Conservation (phyloP, 495 filamentous ascomycete species). For the Podospora fimiseda region DNA sequence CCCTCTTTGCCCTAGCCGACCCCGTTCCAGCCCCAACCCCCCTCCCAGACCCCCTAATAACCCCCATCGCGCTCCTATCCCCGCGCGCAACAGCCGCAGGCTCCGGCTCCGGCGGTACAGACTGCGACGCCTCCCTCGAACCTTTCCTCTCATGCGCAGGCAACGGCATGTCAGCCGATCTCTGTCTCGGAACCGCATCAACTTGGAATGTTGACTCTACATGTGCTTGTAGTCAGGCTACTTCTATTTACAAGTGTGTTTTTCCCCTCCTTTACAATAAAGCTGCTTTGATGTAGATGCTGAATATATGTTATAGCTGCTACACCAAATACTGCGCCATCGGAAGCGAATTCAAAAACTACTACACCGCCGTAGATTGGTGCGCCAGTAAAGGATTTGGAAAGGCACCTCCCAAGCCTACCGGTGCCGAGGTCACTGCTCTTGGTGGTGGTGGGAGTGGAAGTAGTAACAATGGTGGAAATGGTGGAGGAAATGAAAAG, state of each 20-base stretch:
- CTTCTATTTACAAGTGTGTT: slow-evolving; percentile 1
- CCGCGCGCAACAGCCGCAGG: not conserved
- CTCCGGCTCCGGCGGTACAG: not conserved
- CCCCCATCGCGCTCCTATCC: not conserved
- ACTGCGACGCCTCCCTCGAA: not conserved
- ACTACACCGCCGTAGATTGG: slow-evolving; percentile 1
- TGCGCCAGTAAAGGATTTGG: slow-evolving; percentile 1
- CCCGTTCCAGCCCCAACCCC: too few relatives aligned
- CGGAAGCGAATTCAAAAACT: not conserved
- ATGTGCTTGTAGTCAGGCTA: slow-evolving; percentile 6
- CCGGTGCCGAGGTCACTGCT: not conserved
- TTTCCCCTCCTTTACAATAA: not conserved
- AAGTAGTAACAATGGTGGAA: not conserved
- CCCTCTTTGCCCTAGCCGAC: too few relatives aligned
- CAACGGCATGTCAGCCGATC: not conserved
- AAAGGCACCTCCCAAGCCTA: not conserved
- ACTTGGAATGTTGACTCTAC: not conserved
- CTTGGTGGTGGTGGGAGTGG: not conserved
- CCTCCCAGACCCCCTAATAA: slow-evolving; percentile 7
- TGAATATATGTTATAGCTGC: not conserved
- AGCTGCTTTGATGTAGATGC: not conserved
- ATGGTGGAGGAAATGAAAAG: not conserved
- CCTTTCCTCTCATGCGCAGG: not conserved
- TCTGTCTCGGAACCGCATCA: not conserved
- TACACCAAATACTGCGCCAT: slow-evolving; percentile 2